Percentiles rank a stretch among this genome's conserved stretches.
Conservation (phyloP, 108 stramenopile genomes). For the Asterionellopsis glacialis region DNA sequence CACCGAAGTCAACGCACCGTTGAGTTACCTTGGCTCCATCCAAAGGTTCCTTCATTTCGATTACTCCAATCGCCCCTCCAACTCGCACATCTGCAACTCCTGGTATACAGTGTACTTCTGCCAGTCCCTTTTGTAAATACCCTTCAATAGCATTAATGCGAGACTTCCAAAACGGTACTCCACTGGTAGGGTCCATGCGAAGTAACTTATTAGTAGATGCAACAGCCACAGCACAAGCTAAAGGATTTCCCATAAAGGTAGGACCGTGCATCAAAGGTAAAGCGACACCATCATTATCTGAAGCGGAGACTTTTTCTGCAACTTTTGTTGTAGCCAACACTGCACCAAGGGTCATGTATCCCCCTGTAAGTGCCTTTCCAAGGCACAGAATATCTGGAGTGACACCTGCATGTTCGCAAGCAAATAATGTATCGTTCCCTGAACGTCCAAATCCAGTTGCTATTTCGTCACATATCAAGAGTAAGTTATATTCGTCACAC, state of each 20-base stretch:
- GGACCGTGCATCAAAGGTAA: slow-evolving; percentile 70
- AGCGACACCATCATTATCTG: too few relatives aligned
- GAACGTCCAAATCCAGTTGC: slow-evolving; percentile 89
- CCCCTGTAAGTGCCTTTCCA: slow-evolving; percentile 84
- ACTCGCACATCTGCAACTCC: slow-evolving; percentile 73
- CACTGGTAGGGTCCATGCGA: slow-evolving; percentile 16
- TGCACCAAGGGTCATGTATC: slow-evolving; percentile 19
- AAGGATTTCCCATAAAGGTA: slow-evolving; percentile 84
- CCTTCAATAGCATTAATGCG: slow-evolving; percentile 50
- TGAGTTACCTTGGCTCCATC: slow-evolving; percentile 55
- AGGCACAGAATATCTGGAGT: slow-evolving; percentile 80
- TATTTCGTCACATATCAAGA: slow-evolving; percentile 88
- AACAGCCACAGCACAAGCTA: slow-evolving; percentile 71
- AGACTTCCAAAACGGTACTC: slow-evolving; percentile 21
- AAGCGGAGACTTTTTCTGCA: too few relatives aligned
- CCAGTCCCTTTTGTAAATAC: slow-evolving; percentile 37
- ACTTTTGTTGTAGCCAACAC: too few relatives aligned
- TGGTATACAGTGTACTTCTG: slow-evolving; percentile 44
- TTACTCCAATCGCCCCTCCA: slow-evolving; percentile 83
- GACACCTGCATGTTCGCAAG: slow-evolving; percentile 48
- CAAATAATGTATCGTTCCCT: slow-evolving; percentile 62
- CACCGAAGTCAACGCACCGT: slow-evolving; percentile 54
- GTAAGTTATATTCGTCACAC: slow-evolving; percentile 62
- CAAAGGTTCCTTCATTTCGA: slow-evolving; percentile 69
- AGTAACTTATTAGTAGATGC: slow-evolving; percentile 54